phyloP scores from a whole-genome alignment of 1,284 basidiomycete genomes.

The Rhodotorula sp. region DNA sequence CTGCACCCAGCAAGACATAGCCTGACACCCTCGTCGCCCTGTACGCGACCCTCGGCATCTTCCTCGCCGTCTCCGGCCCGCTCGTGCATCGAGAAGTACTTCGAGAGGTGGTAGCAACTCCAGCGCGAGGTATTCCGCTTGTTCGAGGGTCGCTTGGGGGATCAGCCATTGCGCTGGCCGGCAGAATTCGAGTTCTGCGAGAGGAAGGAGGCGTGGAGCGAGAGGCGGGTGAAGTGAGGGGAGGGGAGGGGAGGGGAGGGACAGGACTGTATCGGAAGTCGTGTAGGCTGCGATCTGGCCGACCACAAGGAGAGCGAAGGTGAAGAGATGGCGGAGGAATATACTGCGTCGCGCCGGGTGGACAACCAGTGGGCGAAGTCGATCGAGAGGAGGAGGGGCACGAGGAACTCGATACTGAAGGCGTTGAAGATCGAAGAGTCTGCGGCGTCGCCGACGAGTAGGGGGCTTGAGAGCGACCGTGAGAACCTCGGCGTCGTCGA shows the following conservation, averaged over 20 bases:
- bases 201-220: not conserved
- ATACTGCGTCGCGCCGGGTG: not conserved
- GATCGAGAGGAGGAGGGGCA: no score
- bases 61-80: not conserved
- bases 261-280: not conserved
- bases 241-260: no score
- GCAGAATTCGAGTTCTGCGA: conserved; percentile 13
- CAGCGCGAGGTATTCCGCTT: conserved; percentile 8
- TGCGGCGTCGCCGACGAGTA: conserved; percentile 2
- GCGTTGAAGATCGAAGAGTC: not conserved
- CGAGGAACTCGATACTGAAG: not conserved
- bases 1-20: conserved; percentile 13
- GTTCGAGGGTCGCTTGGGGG: conserved; percentile 10
- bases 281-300: conserved; percentile 13
- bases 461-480: not conserved
- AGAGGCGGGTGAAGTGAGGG: no score
- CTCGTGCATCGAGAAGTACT: conserved; percentile 7
- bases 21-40: not conserved
- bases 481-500: not conserved
- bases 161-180: conserved; percentile 14
- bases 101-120: conserved; percentile 1
- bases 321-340: conserved; percentile 14
- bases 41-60: conserved; percentile 1
- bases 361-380: no score
- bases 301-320: conserved; percentile 6